Base-by-base conservation (phyloP, 495 filamentous ascomycete species). In the Thermochaetoides thermophila region DNA sequence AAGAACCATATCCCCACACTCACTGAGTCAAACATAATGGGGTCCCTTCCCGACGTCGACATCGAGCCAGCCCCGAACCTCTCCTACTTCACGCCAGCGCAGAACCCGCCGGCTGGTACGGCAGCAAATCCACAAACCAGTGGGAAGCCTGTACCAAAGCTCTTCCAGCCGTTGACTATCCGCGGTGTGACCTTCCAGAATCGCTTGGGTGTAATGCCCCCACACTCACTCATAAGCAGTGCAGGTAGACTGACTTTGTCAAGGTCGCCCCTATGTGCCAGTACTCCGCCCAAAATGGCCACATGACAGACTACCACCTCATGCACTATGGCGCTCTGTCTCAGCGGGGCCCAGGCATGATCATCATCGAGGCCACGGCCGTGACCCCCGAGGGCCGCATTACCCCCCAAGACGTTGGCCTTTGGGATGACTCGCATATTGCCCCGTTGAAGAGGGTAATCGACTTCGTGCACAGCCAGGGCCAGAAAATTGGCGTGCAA, bases 341-440 rank as follows among this genome's bases (percentile, higher is more conserved):
- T 20, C 59, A 63, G 38, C 68, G 75, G n/a, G 82, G 82, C 6
- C 67, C 78, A 1, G 77, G 73, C 1, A 57, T 83, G 7, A 49
- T 71, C 27, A 73, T 84, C 39, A 64, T 84, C 19, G 82, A 89
- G 55, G 78, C 81, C 9, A 81, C 78, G 0, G 65, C 71, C 16
- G 77, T 87, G 6, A 49, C 63, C 1, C 61, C 81, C 6, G 63
- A 84, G 38, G 82, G 82, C n/a, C 64, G 82, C 3, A 86, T 87
- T 56, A 76, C 78, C 1, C 81, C 81, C 0, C 62, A 81, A 38
- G 74, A 77, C 43, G 48, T 61, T 2, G 81, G 82, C 5, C 49
- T 87, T 12, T 89, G 81, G 81, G 61, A 72, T 29, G 81, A 87
- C 48, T 63, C 59, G 1, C 82, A 85, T 37, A 71, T 83, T 42